Conservation (phyloP, 768 basidiomycete genomes). For the Daedaleopsis sinensis region DNA sequence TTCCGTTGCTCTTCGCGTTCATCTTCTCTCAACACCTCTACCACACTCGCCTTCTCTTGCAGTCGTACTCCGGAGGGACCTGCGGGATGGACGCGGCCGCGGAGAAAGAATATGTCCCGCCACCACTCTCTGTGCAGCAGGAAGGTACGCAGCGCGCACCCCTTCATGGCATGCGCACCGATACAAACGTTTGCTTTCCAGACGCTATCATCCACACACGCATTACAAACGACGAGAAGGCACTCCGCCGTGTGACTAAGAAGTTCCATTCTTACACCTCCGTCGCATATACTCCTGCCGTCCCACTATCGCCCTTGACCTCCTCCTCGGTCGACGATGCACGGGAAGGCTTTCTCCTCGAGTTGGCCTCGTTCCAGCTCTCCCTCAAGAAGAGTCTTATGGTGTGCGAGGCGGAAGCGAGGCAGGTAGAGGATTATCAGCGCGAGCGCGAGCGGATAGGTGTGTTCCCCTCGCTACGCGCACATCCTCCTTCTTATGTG, state of each 20-base stretch:
- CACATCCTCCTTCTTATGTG: slow-evolving; percentile 6
- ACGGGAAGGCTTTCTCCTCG: slow-evolving; percentile 76
- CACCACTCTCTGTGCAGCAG: slow-evolving; percentile 30
- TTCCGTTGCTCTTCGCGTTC: not conserved
- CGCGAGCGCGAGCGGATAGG: slow-evolving; percentile 73
- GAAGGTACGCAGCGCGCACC: slow-evolving; percentile 28
- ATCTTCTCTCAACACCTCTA: not conserved
- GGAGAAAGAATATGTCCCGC: slow-evolving; percentile 17
- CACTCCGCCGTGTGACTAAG: slow-evolving; percentile 76
- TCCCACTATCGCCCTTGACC: slow-evolving; percentile 29
- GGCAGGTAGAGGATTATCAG: slow-evolving; percentile 86
- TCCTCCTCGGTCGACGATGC: slow-evolving; percentile 61
- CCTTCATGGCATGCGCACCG: not conserved
- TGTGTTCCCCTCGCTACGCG: slow-evolving; percentile 37
- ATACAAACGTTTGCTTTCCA: slow-evolving; percentile 31
- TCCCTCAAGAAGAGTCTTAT: slow-evolving; percentile 76
- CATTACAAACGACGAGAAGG: slow-evolving; percentile 82
- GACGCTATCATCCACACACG: slow-evolving; percentile 81
- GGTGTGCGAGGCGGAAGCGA: slow-evolving; percentile 83
- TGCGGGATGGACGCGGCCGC: not conserved
- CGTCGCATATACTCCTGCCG: slow-evolving; percentile 51
- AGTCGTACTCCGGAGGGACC: not conserved
- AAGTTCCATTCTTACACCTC: slow-evolving; percentile 78
- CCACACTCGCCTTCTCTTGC: not conserved
- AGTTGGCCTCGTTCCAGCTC: slow-evolving; percentile 76